Base-by-base conservation (phyloP, 2,329 filamentous ascomycete genomes). In the Arthroderma sp. region DNA sequence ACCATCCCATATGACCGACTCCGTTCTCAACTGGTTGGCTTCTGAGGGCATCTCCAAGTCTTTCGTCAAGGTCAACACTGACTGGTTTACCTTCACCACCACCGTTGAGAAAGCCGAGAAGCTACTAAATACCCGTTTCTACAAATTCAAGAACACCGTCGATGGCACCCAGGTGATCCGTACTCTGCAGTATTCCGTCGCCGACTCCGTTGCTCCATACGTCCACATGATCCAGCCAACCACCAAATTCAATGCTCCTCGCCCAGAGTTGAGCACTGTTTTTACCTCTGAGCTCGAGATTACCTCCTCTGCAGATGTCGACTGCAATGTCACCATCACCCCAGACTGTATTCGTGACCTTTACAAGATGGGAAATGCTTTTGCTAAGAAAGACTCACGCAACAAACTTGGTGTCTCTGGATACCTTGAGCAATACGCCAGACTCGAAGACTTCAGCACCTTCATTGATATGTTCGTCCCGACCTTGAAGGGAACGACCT, bases 221-320 rank as follows among this genome's bases (percentile, higher is more conserved):
- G 75, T 87, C 58, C 79, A 81, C 57, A 75, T 85, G 65, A 80
- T 86, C 54, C 81, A 85, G 67, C 83, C 83, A 0, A 86, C 83
- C 0, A 85, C 81, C 5, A 75, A 79, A 37, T 86, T 86, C 59
- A 78, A 79, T 21, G 71, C 76, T 57, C 73, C 79, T 19, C 68
- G 67, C 28, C 63, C 76, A 1, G 75, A 79, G 58, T 65, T 63
- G 44, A 73, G 67, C 31, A 68, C 68, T 6, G 65, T 73, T 11
- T 59, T 68, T 17, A 65, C 60, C 21, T 39, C 55, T 21, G 39
- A 57, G 15, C 56, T 64, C 7, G 31, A 63, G 33, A 51, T 51
- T 3, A 51, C 23, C 47, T 51, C 47, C 25, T 59, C 62, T 1
- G 57, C 61, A 2, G 35, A 56, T n/a, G 63, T 55, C 0, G 58